These are phyloP conservation scores for Cronartium quercuum DNA, from an alignment of 1,284 basidiomycete species.

Conservation along the genomic window DNA sequence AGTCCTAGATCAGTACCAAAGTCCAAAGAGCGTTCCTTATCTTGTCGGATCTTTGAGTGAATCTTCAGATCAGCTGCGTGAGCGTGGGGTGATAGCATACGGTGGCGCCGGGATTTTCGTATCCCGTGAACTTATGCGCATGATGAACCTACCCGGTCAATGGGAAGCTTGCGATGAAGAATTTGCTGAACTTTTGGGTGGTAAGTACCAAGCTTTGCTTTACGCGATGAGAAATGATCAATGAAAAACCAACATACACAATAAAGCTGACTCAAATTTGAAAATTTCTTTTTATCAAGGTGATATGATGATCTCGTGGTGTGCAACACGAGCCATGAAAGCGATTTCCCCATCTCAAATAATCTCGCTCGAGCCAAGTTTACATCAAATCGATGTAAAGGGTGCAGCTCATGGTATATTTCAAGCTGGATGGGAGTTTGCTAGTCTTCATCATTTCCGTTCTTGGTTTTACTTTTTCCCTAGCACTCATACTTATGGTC, in stretches of 20 bases:
- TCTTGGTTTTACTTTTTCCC: constrained; percentile 1
- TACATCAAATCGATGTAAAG: not conserved
- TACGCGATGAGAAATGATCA: too few relatives aligned
- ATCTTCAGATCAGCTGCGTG: not conserved
- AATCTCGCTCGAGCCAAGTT: not conserved
- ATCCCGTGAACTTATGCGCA: not conserved
- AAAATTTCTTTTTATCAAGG: not conserved
- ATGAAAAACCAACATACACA: too few relatives aligned
- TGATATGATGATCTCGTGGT: not conserved
- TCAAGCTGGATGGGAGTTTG: constrained; percentile 7
- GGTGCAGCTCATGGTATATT: not conserved
- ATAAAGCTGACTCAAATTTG: not conserved
- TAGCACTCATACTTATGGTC: not conserved
- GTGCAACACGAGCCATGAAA: not conserved
- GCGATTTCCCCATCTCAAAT: not conserved
- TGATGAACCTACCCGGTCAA: constrained; percentile 6
- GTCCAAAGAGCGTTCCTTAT: not conserved
- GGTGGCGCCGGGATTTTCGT: not conserved
- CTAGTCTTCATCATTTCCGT: not conserved
- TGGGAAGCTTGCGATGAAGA: constrained; percentile 2
- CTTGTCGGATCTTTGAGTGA: not conserved
- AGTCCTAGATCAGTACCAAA: not conserved
- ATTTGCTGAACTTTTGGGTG: not conserved
- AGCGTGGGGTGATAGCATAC: not conserved
- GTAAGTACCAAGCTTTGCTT: not conserved